phyloP scores from a whole-genome alignment of 257 asterid species.

The Osmanthus fragrans region DNA sequence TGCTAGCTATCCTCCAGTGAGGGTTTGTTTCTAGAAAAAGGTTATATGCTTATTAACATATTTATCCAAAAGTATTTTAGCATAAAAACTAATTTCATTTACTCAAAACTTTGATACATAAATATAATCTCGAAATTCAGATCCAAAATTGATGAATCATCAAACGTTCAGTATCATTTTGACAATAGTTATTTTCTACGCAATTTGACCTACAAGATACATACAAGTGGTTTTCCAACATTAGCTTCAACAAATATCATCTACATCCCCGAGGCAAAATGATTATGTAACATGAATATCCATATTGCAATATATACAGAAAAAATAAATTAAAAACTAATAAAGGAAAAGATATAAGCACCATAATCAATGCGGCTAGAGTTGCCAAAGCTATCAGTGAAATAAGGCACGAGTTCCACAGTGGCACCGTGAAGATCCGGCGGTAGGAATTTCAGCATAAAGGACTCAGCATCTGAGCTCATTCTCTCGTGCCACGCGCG shows the following conservation, averaged over 20 bases:
- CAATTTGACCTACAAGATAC: not conserved
- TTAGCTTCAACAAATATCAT: not conserved
- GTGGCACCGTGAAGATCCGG: slow-evolving; percentile 41
- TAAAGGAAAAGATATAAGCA: slow-evolving; percentile 17
- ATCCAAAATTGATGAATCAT: not conserved
- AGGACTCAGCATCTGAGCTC: slow-evolving; percentile 56
- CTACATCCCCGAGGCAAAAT: not conserved
- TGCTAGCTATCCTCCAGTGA: not conserved
- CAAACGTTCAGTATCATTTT: not conserved
- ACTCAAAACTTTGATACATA: not conserved
- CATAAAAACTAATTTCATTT: not conserved
- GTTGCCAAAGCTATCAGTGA: slow-evolving; percentile 82
- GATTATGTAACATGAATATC: not conserved
- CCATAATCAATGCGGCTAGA: slow-evolving; percentile 82
- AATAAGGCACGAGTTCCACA: slow-evolving; percentile 70
- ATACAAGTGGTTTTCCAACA: not conserved
- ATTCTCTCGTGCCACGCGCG: slow-evolving; percentile 85
- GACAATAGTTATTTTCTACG: not conserved
- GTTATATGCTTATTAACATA: not conserved
- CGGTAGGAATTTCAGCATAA: slow-evolving; percentile 53
- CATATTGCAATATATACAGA: not conserved
- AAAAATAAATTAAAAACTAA: not conserved
- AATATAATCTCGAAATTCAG: not conserved
- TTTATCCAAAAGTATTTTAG: not conserved
- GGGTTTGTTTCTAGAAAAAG: not conserved